Conservation (phyloP, 257 asterid genomes). For the Nicotiana otophora region DNA sequence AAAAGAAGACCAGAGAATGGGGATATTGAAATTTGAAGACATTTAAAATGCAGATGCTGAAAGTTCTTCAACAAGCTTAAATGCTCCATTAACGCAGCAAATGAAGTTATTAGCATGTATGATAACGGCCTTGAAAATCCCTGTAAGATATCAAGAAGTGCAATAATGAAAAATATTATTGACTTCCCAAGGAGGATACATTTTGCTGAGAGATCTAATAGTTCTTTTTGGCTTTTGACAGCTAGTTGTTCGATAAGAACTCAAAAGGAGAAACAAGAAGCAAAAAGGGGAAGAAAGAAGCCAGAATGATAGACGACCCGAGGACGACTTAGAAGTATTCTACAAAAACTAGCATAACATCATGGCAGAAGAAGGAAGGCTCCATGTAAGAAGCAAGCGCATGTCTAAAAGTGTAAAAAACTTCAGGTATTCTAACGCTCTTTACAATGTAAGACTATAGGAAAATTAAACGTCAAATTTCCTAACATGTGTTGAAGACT, state of each 20-base stretch:
- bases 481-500: neutral
- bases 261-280: neutral
- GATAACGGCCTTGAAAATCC: neutral
- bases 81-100: neutral
- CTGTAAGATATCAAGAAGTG: neutral
- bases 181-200: neutral
- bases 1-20: neutral
- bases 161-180: neutral
- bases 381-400: neutral
- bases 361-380: neutral
- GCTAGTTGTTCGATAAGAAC: neutral
- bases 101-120: neutral
- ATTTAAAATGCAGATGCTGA: neutral
- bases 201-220: neutral
- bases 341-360: neutral
- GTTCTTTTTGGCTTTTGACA: neutral
- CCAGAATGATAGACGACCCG: neutral
- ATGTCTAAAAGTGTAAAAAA: too few species aligned
- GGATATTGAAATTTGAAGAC: neutral
- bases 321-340: neutral
- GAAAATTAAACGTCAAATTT: neutral
- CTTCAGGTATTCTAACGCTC: neutral
- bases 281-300: neutral
- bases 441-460: neutral
- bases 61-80: slow-evolving; percentile 6